These are phyloP conservation scores for Nannochloropsis oceanica DNA, from an alignment of 108 stramenopile species.

Conservation along the genomic window DNA sequence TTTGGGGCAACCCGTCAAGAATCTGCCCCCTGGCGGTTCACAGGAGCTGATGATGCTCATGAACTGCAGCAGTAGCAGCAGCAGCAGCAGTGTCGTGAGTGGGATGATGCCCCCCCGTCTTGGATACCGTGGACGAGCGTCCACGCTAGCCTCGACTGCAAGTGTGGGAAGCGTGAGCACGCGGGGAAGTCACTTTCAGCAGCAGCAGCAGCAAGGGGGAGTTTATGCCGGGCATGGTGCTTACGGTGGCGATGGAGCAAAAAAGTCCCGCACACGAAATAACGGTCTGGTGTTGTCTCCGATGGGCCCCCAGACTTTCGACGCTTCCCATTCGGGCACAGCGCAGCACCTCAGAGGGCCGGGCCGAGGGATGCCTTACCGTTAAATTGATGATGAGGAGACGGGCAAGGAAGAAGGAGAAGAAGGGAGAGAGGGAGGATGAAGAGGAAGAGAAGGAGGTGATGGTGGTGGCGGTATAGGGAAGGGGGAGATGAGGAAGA, in stretches of 20 bases:
- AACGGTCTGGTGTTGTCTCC: too few species aligned
- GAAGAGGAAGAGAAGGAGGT: too few species aligned
- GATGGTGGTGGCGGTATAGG: too few species aligned
- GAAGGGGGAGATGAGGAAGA: too few species aligned
- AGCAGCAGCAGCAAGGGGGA: not conserved
- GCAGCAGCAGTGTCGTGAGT: not conserved
- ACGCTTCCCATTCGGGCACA: too few species aligned
- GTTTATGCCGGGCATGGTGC: not conserved
- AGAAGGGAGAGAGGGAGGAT: too few species aligned
- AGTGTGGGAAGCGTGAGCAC: not conserved
- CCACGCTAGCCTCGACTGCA: not conserved
- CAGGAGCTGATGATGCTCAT: not conserved
- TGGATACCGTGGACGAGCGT: not conserved
- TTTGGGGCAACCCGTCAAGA: not conserved
- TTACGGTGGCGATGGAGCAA: too few species aligned
- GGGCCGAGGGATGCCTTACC: not conserved
- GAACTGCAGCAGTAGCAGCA: not conserved
- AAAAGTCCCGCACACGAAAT: too few species aligned
- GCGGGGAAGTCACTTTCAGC: not conserved
- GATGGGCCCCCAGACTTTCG: too few species aligned
- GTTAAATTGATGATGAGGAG: not conserved
- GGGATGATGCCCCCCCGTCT: not conserved
- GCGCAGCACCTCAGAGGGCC: not conserved
- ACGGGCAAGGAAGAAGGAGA: too few species aligned
- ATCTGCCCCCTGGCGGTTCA: not conserved